Base-by-base conservation (phyloP, 768 basidiomycete species). In the Hygrophorus pudorinus region DNA sequence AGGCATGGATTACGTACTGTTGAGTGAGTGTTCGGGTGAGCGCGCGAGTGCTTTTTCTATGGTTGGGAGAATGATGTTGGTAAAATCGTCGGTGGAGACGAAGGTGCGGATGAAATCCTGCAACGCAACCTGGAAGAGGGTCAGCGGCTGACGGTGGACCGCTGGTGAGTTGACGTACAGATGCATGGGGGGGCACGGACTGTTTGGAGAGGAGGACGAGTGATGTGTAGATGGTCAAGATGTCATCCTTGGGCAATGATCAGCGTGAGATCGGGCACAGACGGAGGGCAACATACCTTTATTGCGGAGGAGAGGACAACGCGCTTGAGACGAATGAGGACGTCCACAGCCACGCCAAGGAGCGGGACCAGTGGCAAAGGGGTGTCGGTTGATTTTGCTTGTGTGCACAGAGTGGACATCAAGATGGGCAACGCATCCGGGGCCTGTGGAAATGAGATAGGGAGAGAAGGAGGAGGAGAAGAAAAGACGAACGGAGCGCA, bases 41-140 rank as follows among this genome's bases (percentile, higher is more conserved):
- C 88, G 78, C 8, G 89, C 62, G 6, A 94, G 57, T 1, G 85
- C 76, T 51, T 89, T 90, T 56, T 93, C 90, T 30, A 87, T 75
- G 0, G 71, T 69, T 0, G 89, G 87, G 0, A 92, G 61, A 35
- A 93, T 64, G 0, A 63, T 60, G 4, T 65, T 59, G 1, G 59
- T 58, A 21, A 91, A 62, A 30, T 82, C 78, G 0, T 72, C 67
- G 0, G 66, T 56, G 1, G 65, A 64, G 3, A 87, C 57, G 40
- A 69, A 75, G 0, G 62, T 68, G 2, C 61, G 55, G 46, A 88
- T 71, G 58, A 89, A 84, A 48, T 79, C 81, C 48, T 71, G 56
- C 14, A 83, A 65, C 33, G 76, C 68, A n/a, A 54, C 57, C 76
- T 80, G 55, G 47, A 50, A 50, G n/a, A n/a, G n/a, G n/a, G n/a